A percentile compares a stretch with the other conserved stretches of the same genome.
Conservation (phyloP, 108 stramenopile species). For the Nitzschia sp. region DNA sequence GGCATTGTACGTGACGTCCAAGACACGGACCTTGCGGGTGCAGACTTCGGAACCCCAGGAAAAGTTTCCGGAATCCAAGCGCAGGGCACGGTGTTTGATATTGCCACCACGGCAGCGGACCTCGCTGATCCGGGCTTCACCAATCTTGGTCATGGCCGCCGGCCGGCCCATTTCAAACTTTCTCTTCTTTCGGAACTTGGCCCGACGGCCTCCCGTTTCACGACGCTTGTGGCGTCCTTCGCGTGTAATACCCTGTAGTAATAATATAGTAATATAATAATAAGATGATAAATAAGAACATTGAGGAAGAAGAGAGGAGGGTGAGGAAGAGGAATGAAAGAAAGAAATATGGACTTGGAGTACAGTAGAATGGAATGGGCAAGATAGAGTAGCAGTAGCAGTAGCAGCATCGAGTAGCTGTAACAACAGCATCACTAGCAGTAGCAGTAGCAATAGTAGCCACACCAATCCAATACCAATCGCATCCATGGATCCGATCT, state of each 20-base stretch:
- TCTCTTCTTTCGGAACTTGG: constrained; percentile 97
- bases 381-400: too few relatives aligned
- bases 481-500: too few relatives aligned
- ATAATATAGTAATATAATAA: too few relatives aligned
- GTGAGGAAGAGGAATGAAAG: too few relatives aligned
- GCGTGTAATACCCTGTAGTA: constrained; percentile 94
- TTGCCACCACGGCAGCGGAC: constrained; percentile 97
- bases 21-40: constrained; percentile 98
- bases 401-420: too few relatives aligned
- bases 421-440: too few relatives aligned
- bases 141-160: constrained; percentile 99
- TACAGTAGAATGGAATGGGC: too few relatives aligned
- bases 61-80: constrained; percentile 98
- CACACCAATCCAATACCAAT: too few relatives aligned
- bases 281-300: too few relatives aligned
- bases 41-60: constrained; percentile 98
- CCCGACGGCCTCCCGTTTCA: constrained; percentile 98
- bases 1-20: constrained; percentile 99
- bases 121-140: constrained; percentile 86
- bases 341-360: too few relatives aligned
- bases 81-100: constrained; percentile 95
- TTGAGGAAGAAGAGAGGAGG: too few relatives aligned
- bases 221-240: constrained; percentile 99
- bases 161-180: constrained; percentile 98
- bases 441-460: too few relatives aligned